These are phyloP conservation scores for Diaporthe velutina DNA, from an alignment of 2,329 filamentous ascomycete genomes.

Conservation along the genomic window DNA sequence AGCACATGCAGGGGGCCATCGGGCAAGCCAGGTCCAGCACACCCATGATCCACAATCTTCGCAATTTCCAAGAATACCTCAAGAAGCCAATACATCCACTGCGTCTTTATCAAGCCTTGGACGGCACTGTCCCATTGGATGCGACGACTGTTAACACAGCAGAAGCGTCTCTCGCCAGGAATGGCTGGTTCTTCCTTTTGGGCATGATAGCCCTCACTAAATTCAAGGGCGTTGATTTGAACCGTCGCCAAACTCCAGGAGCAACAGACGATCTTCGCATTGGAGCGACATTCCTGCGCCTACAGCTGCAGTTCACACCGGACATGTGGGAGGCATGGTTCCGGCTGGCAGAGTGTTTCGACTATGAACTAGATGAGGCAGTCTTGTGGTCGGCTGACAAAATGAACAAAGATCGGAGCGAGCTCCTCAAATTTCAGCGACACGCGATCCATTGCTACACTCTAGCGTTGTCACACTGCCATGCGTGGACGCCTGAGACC, in stretches of 20 bases:
- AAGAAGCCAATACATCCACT: slow-evolving; percentile 87
- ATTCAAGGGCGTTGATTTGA: slow-evolving; percentile 78
- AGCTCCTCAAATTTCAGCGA: slow-evolving; percentile 81
- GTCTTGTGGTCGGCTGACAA: slow-evolving; percentile 93
- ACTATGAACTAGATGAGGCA: slow-evolving; percentile 88
- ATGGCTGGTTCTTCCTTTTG: slow-evolving; percentile 93
- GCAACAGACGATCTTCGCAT: slow-evolving; percentile 88
- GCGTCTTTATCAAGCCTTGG: slow-evolving; percentile 83
- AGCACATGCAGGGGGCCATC: slow-evolving; percentile 91
- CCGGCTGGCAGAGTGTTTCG: slow-evolving; percentile 86
- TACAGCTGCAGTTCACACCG: slow-evolving; percentile 85
- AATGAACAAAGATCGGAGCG: slow-evolving; percentile 84
- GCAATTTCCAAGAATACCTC: slow-evolving; percentile 84
- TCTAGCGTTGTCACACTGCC: slow-evolving; percentile 69
- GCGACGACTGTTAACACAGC: slow-evolving; percentile 76
- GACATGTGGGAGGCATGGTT: slow-evolving; percentile 94
- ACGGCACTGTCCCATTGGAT: slow-evolving; percentile 81
- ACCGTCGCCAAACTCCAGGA: slow-evolving; percentile 80
- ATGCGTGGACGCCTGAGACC: slow-evolving; percentile 60
- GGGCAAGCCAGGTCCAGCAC: slow-evolving; percentile 83
- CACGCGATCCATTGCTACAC: slow-evolving; percentile 86
- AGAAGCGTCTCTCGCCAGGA: slow-evolving; percentile 79
- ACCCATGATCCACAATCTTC: slow-evolving; percentile 87
- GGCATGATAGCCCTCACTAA: slow-evolving; percentile 91
- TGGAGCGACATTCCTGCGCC: slow-evolving; percentile 81